phyloP scores from a whole-genome alignment of 2,329 filamentous ascomycete genomes.

The Metarhizium guizhouense region DNA sequence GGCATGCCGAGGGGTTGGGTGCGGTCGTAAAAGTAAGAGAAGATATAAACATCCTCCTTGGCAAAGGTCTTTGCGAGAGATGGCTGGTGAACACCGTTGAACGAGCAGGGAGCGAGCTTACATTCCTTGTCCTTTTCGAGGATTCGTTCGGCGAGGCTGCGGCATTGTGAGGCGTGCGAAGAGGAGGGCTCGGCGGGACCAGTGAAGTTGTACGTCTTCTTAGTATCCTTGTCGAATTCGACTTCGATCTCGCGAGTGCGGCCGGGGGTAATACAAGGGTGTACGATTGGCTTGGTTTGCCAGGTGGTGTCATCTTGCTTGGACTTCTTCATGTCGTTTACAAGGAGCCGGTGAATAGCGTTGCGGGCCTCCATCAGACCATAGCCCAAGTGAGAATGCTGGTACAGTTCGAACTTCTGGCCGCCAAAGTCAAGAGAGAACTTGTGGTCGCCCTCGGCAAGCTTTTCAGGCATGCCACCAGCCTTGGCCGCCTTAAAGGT shows the following conservation, averaged over 20 bases:
- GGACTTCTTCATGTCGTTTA: constrained; percentile 61
- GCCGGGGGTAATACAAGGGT: constrained; percentile 81
- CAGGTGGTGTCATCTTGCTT: constrained; percentile 55
- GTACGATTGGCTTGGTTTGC: constrained; percentile 61
- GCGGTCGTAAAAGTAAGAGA: constrained; percentile 97
- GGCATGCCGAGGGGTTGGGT: constrained; percentile 93
- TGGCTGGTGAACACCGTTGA: constrained; percentile 95
- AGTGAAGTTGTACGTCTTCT: constrained; percentile 72
- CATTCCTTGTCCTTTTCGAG: constrained; percentile 80
- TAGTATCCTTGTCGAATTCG: constrained; percentile 52
- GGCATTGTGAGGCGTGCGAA: constrained; percentile 86
- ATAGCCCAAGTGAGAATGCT: constrained; percentile 96
- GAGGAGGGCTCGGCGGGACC: constrained; percentile 68
- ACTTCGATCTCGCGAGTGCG: constrained; percentile 68
- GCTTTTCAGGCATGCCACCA: constrained; percentile 76
- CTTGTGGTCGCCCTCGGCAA: constrained; percentile 90
- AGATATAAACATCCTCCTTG: constrained; percentile 86
- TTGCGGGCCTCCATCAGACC: constrained; percentile 93
- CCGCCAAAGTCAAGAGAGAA: constrained; percentile 87
- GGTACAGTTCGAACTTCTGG: constrained; percentile 85
- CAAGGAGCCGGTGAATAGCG: constrained; percentile 66
- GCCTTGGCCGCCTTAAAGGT: constrained; percentile 67
- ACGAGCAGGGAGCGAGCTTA: constrained; percentile 83
- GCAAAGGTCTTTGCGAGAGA: constrained; percentile 86
- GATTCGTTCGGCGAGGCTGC: constrained; percentile 81